Base-by-base conservation (phyloP, 1,139 yeast genomes). In the Scheffersomyces titani region DNA sequence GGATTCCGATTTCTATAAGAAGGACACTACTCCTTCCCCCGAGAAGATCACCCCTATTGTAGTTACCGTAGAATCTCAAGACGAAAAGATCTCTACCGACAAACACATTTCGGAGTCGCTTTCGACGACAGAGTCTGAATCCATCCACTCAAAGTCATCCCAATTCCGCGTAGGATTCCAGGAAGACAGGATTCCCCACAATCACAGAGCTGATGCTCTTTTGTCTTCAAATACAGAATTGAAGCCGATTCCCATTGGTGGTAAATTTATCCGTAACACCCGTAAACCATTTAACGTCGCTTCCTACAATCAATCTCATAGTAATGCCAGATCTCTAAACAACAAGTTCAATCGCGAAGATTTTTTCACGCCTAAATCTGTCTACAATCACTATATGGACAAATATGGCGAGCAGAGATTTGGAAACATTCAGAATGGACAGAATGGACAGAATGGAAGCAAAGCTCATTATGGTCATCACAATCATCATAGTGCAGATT, bases 291-390 rank as follows among this genome's bases (percentile, higher is more conserved):
- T 87, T 62, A 87, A 85, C 49, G 86, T 87, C 57, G 90, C 90
- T 6, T 78, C 83, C 1, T 78, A 70, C 61, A 71, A 67, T 73
- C 87, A 68, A 76, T 80, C 72, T 3, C 30, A 61, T 9, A 53
- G 56, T 11, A 68, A 73, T 58, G 71, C 75, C 72, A 72, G 57
- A 71, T 73, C 54, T 57, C 5, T 61, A 54, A 57, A 60, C 51
- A 67, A 62, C 52, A 51, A 71, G 70, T 88, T 84, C 66, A 84
- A 83, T 63, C 79, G 93, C 58, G 89, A 86, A 62, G 93, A 89
- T 66, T 87, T 82, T 63, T 89, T 88, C 67, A 89, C 96, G 2
- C 96, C 96, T 1, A 89, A 88, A 58, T 86, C 92, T 24, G 89
- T 86, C 5, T 84, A 86, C 63, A 84, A 84, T 61, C 88, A 86